These are phyloP conservation scores for Astrephomene gubernaculifera DNA, from an alignment of 139 green algal species.

Conservation along the genomic window DNA sequence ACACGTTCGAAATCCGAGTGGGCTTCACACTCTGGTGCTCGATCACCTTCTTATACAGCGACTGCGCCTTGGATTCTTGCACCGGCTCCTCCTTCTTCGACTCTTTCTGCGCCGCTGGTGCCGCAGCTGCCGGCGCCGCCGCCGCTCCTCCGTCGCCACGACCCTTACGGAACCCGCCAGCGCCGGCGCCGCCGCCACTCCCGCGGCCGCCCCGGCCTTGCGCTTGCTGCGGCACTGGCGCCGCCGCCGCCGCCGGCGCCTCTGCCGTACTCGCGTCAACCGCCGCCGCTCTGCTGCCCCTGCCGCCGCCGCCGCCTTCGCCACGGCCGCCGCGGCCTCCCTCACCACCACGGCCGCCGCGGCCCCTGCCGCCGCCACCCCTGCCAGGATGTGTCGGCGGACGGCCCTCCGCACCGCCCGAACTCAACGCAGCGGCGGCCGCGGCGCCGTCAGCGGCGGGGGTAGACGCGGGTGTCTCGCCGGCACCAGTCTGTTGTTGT, in stretches of 20 bases:
- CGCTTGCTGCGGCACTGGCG: not conserved
- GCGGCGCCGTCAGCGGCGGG: no score
- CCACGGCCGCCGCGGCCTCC: not conserved
- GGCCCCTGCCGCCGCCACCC: not conserved
- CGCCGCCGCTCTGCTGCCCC: not conserved
- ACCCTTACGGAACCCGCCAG: no score
- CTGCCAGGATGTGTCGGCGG: no score
- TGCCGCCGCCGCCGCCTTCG: not conserved
- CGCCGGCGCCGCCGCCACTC: not conserved
- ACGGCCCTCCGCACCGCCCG: no score
- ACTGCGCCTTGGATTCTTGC: slow-evolving; percentile 32
- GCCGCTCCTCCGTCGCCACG: not conserved
- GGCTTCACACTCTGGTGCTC: slow-evolving; percentile 26
- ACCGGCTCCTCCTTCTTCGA: no score
- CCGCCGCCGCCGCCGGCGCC: not conserved
- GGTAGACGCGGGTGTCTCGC: no score
- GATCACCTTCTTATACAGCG: slow-evolving; percentile 38
- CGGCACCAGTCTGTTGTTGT: no score
- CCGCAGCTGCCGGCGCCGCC: no score
- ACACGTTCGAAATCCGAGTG: slow-evolving; percentile 30
- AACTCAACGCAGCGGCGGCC: no score
- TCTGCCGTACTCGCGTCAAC: not conserved
- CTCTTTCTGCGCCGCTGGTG: no score
- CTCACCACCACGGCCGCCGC: not conserved
- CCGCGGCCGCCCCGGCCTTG: not conserved